phyloP scores from a whole-genome alignment of 441 rosid genomes.

The Melianthus villosus region DNA sequence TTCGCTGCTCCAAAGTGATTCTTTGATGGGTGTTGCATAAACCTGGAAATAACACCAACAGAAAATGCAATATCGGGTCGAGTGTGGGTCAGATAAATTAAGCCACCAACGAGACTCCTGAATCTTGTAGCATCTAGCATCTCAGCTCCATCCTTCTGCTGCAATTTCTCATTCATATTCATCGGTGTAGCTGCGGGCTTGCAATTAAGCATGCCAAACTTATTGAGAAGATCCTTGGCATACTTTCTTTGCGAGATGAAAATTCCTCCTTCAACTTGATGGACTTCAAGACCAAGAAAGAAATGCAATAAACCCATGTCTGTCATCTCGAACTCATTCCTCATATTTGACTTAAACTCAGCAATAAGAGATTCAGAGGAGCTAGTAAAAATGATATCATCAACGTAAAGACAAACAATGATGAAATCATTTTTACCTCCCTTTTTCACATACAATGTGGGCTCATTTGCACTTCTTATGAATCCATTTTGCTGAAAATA shows the following conservation, averaged over 20 bases:
- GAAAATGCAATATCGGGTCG: background rate
- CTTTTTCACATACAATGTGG: background rate
- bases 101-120: background rate
- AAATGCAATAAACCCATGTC: background rate
- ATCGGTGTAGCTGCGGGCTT: background rate
- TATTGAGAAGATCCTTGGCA: background rate
- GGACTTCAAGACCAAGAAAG: background rate
- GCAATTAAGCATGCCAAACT: background rate
- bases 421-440: background rate
- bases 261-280: background rate
- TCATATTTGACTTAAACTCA: background rate
- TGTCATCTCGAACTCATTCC: constrained; percentile 3
- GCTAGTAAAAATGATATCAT: background rate
- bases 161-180: background rate
- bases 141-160: background rate
- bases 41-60: background rate
- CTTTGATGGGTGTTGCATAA: background rate
- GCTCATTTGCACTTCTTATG: background rate
- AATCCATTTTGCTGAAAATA: background rate
- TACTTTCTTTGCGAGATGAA: constrained; percentile 1
- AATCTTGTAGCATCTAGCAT: background rate
- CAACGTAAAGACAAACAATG: background rate
- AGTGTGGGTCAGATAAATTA: background rate
- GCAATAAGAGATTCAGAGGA: background rate
- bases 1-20: background rate